Evolutionary conservation across 208 protist species (phyloP).

Genomic region (Eutreptiella sp.): DNA sequence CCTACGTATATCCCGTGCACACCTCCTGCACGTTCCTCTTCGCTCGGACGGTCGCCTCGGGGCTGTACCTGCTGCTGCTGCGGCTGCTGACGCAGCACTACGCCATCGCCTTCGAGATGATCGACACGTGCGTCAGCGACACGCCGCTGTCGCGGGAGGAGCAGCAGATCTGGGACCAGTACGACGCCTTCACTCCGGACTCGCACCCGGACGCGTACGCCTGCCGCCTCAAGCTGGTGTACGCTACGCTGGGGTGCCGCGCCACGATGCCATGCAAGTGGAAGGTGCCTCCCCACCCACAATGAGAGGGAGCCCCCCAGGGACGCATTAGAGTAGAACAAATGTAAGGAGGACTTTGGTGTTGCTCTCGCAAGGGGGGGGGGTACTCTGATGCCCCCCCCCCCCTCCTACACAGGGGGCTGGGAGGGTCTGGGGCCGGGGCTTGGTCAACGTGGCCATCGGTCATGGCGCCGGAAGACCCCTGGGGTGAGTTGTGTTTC

Average conservation of each 20-base stretch:
- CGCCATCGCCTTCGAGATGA: slow-evolving; percentile 54
- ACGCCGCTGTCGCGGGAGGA: slow-evolving; percentile 54
- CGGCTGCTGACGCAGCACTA: slow-evolving; percentile 78
- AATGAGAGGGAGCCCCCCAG: too few relatives aligned
- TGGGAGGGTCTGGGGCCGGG: too few relatives aligned
- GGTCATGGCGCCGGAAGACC: too few relatives aligned
- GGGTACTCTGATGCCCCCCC: too few relatives aligned
- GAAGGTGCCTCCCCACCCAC: too few relatives aligned
- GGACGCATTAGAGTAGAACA: too few relatives aligned
- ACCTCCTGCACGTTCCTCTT: slow-evolving; percentile 72
- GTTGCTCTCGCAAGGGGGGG: too few relatives aligned
- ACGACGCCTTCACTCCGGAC: slow-evolving; percentile 52
- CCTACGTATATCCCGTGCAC: slow-evolving; percentile 78
- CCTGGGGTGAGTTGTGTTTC: too few relatives aligned
- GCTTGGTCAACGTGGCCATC: too few relatives aligned
- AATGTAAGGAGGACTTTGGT: too few relatives aligned
- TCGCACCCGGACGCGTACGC: slow-evolving; percentile 67
- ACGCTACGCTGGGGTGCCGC: slow-evolving; percentile 60
- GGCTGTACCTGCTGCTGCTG: slow-evolving; percentile 81
- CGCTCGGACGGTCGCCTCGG: slow-evolving; percentile 66
- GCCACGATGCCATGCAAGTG: slow-evolving; percentile 60
- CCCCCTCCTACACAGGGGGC: too few relatives aligned
- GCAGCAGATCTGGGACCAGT: slow-evolving; percentile 53
- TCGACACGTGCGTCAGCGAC: slow-evolving; percentile 66
- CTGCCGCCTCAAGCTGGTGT: slow-evolving; percentile 70